Base-by-base conservation (phyloP, 805 yeast genomes). In the Yarrowia alimentaria region DNA sequence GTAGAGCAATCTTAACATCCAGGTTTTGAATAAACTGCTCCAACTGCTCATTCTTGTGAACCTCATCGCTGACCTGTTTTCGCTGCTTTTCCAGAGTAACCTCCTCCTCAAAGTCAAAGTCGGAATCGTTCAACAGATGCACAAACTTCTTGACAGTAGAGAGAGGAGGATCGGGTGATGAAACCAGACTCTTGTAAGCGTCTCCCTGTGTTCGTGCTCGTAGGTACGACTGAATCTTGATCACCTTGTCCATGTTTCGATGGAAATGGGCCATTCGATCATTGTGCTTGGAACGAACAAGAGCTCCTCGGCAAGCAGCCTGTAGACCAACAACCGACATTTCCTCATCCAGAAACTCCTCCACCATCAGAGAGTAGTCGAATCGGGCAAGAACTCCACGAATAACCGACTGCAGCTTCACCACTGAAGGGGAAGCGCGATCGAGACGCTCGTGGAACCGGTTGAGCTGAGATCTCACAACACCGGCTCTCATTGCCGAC, bases 141-240 rank as follows among this genome's bases (percentile, higher is more conserved):
- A 90, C 85, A 66, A 89, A 93, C 53, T 79, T 81, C 58, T 80
- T 77, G 18, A 93, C 81, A 0, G 87, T 85, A 24, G 81, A 68
- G 42, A 93, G 67, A 0, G 94, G 85, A 0, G 98, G 97, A 59
- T 85, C 82, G 29, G 75, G 76, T 64, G 77, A 80, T 8, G 77
- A 75, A 42, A 86, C 77, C 52, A 93, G 69, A 2, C 85, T 77
- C 54, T 76, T 77, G 66, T 87, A 93, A 1, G 95, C 93, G 25
- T 71, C 73, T 10, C 82, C 82, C 53, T 83, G 82, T 51, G 79
- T 76, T 57, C 75, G 72, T 24, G 88, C 81, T 52, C 89, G 76
- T 52, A 91, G 74, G 29, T 72, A 71, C 42, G 88, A 81, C 68
- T 93, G 99, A 13, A 90, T 77, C 59, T 73, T 77, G 55, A 87